Percentiles rank a stretch among this genome's conserved stretches.
phyloP scores from a whole-genome alignment of 352 stramenopile genomes.

The Phytophthora pluvialis region DNA sequence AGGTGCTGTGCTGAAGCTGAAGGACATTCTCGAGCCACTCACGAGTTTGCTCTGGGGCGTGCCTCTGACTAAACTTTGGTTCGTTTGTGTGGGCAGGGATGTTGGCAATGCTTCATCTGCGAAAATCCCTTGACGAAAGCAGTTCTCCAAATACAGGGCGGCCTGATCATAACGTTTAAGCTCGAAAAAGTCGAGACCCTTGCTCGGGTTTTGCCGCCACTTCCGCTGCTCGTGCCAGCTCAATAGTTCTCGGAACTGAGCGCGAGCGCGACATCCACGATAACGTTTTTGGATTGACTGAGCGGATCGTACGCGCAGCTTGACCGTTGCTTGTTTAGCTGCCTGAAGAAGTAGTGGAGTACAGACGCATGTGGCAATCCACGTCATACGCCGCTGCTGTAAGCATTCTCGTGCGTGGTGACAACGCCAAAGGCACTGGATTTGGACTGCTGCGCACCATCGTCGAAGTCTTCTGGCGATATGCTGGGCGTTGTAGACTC shows the following conservation, averaged over 20 bases:
- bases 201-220: slow-evolving; percentile 64
- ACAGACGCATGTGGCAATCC: slow-evolving; percentile 28
- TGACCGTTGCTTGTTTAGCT: slow-evolving; percentile 21
- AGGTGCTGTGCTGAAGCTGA: slow-evolving; percentile 56
- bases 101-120: slow-evolving; percentile 4
- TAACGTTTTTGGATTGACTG: slow-evolving; percentile 52
- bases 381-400: slow-evolving; percentile 23
- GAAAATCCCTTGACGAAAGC: slow-evolving; percentile 51
- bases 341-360: slow-evolving; percentile 20
- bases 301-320: slow-evolving; percentile 37
- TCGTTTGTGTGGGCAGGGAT: background rate
- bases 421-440: slow-evolving; percentile 65
- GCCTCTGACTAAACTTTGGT: background rate
- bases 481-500: slow-evolving; percentile 44
- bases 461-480: slow-evolving; percentile 32
- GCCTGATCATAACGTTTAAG: slow-evolving; percentile 47
- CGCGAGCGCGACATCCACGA: slow-evolving; percentile 45
- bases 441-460: slow-evolving; percentile 34
- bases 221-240: slow-evolving; percentile 41
- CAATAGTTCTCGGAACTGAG: slow-evolving; percentile 41
- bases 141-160: slow-evolving; percentile 58
- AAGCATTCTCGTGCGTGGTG: slow-evolving; percentile 31
- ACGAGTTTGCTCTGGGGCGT: slow-evolving; percentile 7
- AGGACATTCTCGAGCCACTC: slow-evolving; percentile 51
- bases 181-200: slow-evolving; percentile 47